Evolutionary conservation across 1,284 basidiomycete genomes (phyloP), one percentile per base, ranked within the genome.

Genomic region (Thecaphora frezii): DNA sequence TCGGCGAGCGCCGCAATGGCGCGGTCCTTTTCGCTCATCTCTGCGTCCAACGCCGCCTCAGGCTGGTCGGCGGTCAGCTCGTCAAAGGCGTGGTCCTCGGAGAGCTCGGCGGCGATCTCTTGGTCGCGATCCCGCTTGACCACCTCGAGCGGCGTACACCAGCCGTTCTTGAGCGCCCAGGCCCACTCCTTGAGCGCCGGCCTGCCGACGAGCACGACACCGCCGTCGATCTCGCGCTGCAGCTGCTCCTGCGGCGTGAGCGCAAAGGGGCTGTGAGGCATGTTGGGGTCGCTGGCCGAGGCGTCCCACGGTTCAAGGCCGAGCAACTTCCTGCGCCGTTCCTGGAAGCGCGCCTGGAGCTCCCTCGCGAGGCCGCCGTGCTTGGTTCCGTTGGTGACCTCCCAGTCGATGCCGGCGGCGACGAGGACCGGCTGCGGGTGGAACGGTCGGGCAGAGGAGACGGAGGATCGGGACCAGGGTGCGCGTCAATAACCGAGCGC

Each of bases 111-210:
- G 9, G 90, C 85, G 10, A 97, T 82, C 50, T 83, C 81, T 61
- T 93, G 90, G 58, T 94, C 73, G 44, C 54, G 39, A 58, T 89
- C 83, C 40, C 84, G 83, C 46, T 86, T 84, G 22, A 91, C 80
- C 2, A 86, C 83, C 44, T 87, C 86, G n/a, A 66, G 51, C 2
- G 77, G 76, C 9, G 67, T 66, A 19, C 86, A 86, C 90, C 91
- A 98, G 0, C 96, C 94, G 47, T 85, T 83, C 71, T 85, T 85
- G 48, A 97, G 78, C 1, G 93, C 94, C 57, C 87, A 85, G 83
- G 96, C 86, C 80, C 91, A 97, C 81, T 98, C 94, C 81, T 97
- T 98, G 79, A 93, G 85, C 1, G 91, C 89, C 33, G 90, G 88
- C 53, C 94, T 85, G 8, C 96, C 96, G n/a, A 97, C 81, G 50